Base-by-base conservation (phyloP, 257 asterid genomes). In the Catharanthus roseus region DNA sequence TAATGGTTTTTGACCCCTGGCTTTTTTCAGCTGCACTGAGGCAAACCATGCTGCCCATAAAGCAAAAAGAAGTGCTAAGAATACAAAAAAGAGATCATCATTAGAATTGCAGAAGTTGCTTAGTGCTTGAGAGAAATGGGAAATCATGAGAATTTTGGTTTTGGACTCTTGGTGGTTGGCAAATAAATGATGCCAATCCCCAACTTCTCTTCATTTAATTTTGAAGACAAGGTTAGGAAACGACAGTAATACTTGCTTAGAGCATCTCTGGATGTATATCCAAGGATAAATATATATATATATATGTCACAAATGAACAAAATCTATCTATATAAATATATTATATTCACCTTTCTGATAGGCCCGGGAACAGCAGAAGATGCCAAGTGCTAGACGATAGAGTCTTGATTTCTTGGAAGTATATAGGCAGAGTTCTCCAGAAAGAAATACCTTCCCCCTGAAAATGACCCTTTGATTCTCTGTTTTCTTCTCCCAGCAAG, bases 41-140 rank as follows among this genome's bases (percentile, higher is more conserved):
- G 65, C 70, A 19, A 75, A 28, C 70, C 78, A 68, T 60, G 78
- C 9, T 65, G 71, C 18, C 54, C 23, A 6, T 1, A 68, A 47
- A 28, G 44, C n/a, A 29, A 68, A 10, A 53, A 61, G 3, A n/a
- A 74, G 38, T 74, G 96, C 6, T 34, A 90, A 67, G 71, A 96
- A 54, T 11, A 53, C 58, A 19, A 19, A 53, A n/a, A 21, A 19
- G 11, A 21, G 9, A 3, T 53, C 58, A 3, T 53, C 58, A 53
- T 53, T 23, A 89, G 88, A 78, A 57, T 47, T 47, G 53, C 12
- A 19, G 21, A 21, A 23, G 21, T 7, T 21, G 21, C 7, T n/a
- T n/a, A n/a, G n/a, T n/a, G n/a, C n/a, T n/a, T n/a, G 58, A 53
- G 58, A n/a, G 12, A 53, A 21, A 10, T n/a, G 58, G 10, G 53